These are phyloP conservation scores for Rhizophagus sp. DNA, from an alignment of 192 early-diverging fungal genomes.

Conservation along the genomic window DNA sequence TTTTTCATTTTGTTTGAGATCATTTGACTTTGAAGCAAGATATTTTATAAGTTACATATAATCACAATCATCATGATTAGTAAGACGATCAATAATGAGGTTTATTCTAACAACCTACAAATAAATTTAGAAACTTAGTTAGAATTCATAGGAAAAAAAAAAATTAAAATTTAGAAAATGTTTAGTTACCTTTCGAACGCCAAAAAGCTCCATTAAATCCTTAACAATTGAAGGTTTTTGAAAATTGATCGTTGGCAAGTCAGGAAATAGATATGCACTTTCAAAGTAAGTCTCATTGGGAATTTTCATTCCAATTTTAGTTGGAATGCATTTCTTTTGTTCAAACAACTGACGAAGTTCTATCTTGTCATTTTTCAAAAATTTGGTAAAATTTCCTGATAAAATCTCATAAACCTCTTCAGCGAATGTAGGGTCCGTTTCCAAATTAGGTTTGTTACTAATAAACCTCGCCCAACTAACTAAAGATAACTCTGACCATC, in stretches of 20 bases:
- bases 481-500: constrained; percentile 7
- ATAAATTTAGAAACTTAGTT: background rate
- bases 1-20: constrained; percentile 61
- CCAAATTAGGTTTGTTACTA: background rate
- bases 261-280: constrained; percentile 77
- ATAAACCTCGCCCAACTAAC: constrained; percentile 8
- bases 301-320: constrained; percentile 64
- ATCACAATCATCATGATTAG: constrained; percentile 76
- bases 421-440: constrained; percentile 54
- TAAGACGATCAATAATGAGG: constrained; percentile 77
- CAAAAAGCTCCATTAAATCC: constrained; percentile 65
- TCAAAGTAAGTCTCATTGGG: constrained; percentile 77
- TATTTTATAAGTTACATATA: constrained; percentile 84
- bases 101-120: constrained; percentile 76
- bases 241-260: constrained; percentile 74
- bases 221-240: constrained; percentile 38
- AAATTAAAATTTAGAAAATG: too few species aligned
- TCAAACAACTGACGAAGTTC: constrained; percentile 34
- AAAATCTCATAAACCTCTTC: constrained; percentile 66
- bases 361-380: constrained; percentile 37
- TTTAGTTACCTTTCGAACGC: constrained; percentile 69
- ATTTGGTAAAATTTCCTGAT: constrained; percentile 45
- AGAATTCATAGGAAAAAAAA: too few species aligned
- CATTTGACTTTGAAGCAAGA: constrained; percentile 55
- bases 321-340: constrained; percentile 67